These are phyloP conservation scores for Aspergillus clavatus DNA, from an alignment of 2,329 filamentous ascomycete species.

Conservation along the genomic window DNA sequence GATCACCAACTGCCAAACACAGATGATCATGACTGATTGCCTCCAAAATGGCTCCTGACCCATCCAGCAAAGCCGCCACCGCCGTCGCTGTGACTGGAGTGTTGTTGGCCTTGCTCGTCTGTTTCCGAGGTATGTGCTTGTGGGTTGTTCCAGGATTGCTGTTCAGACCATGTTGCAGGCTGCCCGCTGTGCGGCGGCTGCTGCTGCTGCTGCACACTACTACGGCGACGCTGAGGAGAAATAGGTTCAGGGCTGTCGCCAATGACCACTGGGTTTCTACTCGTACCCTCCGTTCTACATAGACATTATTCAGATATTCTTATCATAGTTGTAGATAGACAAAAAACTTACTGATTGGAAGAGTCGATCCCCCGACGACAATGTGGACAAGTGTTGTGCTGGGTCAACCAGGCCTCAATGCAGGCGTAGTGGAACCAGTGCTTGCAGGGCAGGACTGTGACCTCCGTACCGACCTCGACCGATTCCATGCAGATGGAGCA, in stretches of 20 bases:
- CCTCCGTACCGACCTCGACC: constrained; percentile 66
- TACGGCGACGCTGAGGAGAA: constrained; percentile 7
- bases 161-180: constrained; percentile 1
- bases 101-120: constrained; percentile 1
- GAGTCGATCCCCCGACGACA: constrained; percentile 39
- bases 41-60: constrained; percentile 25
- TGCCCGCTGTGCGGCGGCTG: constrained; percentile 3
- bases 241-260: constrained; percentile 12
- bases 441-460: constrained; percentile 74
- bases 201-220: constrained; percentile 1
- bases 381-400: constrained; percentile 85
- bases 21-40: constrained; percentile 13
- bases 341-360: constrained; percentile 21
- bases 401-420: constrained; percentile 74
- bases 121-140: not conserved
- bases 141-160: not conserved
- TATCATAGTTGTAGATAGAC: too few relatives aligned
- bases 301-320: too few relatives aligned
- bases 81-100: constrained; percentile 12
- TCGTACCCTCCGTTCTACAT: constrained; percentile 11
- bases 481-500: constrained; percentile 95
- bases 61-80: constrained; percentile 19
- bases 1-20: too few relatives aligned
- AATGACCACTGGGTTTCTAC: constrained; percentile 16
- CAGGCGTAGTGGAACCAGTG: constrained; percentile 92